A percentile compares a stretch with the other conserved stretches of the same genome.
These are phyloP conservation scores for Cryoendolithus antarcticus DNA, from an alignment of 2,329 filamentous ascomycete genomes.

Conservation along the genomic window DNA sequence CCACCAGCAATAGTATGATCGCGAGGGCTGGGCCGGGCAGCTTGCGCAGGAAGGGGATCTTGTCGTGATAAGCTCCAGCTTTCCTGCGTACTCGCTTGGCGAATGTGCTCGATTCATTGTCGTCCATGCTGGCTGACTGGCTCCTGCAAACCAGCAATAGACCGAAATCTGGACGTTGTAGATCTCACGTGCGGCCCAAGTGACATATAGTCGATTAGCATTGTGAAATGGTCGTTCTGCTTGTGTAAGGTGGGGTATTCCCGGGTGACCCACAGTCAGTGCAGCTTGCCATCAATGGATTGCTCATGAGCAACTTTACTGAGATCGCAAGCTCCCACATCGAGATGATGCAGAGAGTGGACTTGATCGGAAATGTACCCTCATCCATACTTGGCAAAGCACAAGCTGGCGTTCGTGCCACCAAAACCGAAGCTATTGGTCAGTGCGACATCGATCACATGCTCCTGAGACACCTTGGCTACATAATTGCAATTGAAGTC, in stretches of 20 bases:
- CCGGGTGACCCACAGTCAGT: background rate
- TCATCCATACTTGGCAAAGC: conserved; percentile 45
- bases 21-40: conserved; percentile 45
- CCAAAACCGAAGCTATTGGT: conserved; percentile 98
- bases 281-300: background rate
- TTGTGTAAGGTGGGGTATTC: background rate
- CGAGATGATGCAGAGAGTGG: too few relatives aligned
- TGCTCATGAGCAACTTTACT: background rate
- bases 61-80: conserved; percentile 32
- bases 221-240: too few relatives aligned
- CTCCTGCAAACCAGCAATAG: background rate
- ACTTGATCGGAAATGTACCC: background rate
- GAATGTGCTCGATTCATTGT: background rate
- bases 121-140: conserved; percentile 1
- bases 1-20: conserved; percentile 42
- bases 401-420: conserved; percentile 84
- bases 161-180: background rate
- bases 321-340: too few relatives aligned
- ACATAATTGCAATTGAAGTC: conserved; percentile 79
- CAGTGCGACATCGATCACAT: conserved; percentile 58
- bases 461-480: conserved; percentile 56
- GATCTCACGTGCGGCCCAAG: background rate
- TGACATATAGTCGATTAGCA: background rate
- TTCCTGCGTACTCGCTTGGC: conserved; percentile 3
- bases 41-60: conserved; percentile 42